These are phyloP conservation scores for Phytophthora brassicae DNA, from an alignment of 352 stramenopile genomes.

Conservation along the genomic window DNA sequence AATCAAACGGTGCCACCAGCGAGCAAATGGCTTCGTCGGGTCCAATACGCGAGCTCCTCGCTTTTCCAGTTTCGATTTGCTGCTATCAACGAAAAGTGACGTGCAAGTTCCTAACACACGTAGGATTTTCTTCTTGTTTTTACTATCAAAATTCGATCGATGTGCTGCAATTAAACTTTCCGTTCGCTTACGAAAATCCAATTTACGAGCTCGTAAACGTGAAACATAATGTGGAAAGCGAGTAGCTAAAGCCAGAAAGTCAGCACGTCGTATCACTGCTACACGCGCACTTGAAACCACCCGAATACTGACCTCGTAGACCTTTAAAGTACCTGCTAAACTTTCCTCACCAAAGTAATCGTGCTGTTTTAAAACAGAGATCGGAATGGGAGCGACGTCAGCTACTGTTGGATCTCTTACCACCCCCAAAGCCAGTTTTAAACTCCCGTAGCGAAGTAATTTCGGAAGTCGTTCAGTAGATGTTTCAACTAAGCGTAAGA, in stretches of 20 bases:
- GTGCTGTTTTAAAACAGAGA: constrained; percentile 50
- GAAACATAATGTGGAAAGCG: constrained; percentile 46
- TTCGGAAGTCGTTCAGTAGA: constrained; percentile 14
- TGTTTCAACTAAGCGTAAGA: neutral
- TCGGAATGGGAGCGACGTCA: constrained; percentile 31
- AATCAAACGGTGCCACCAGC: constrained; percentile 63
- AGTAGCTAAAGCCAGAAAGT: constrained; percentile 38
- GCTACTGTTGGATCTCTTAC: constrained; percentile 9
- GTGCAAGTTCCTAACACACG: constrained; percentile 40
- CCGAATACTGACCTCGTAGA: constrained; percentile 56
- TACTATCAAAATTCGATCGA: constrained; percentile 44
- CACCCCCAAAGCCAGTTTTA: constrained; percentile 16
- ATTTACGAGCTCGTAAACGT: constrained; percentile 22
- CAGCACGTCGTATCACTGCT: constrained; percentile 40
- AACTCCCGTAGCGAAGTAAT: constrained; percentile 21
- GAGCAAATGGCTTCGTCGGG: constrained; percentile 42
- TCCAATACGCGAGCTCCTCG: constrained; percentile 37
- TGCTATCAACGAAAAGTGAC: constrained; percentile 50
- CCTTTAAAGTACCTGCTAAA: constrained; percentile 29
- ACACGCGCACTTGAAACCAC: constrained; percentile 56
- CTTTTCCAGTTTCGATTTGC: constrained; percentile 34
- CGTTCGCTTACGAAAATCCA: constrained; percentile 19
- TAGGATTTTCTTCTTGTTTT: constrained; percentile 47
- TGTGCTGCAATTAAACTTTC: constrained; percentile 24
- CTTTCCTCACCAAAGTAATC: constrained; percentile 71